phyloP scores from a whole-genome alignment of 179 eudicot genomes.

The Beta corolliflora region DNA sequence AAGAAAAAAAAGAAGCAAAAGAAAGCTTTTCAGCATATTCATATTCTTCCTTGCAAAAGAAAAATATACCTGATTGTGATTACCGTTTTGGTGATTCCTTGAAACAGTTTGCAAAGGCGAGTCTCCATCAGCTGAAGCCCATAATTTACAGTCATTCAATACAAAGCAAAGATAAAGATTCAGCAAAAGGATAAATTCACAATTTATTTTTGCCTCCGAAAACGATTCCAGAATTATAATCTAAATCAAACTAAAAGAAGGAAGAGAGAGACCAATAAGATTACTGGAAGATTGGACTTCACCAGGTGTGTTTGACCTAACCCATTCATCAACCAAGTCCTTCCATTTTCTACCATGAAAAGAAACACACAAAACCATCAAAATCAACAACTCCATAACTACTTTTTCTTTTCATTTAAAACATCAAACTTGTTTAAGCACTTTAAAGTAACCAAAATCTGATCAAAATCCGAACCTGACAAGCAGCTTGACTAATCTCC shows the following conservation, averaged over 20 bases:
- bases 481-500: slow-evolving; percentile 75
- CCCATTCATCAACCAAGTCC: slow-evolving; percentile 97
- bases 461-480: slow-evolving; percentile 59
- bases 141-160: slow-evolving; percentile 21
- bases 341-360: slow-evolving; percentile 78
- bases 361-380: slow-evolving; percentile 14
- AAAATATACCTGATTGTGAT: slow-evolving; percentile 61
- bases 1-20: slow-evolving; percentile 10
- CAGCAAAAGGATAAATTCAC: neutral
- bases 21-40: slow-evolving; percentile 31
- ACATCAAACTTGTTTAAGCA: slow-evolving; percentile 1
- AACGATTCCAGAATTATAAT: neutral
- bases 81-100: slow-evolving; percentile 63
- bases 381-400: slow-evolving; percentile 24
- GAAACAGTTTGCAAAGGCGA: slow-evolving; percentile 63
- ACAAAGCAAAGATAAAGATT: slow-evolving; percentile 11
- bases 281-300: slow-evolving; percentile 44
- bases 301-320: slow-evolving; percentile 57
- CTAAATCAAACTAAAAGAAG: slow-evolving; percentile 1
- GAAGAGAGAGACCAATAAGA: slow-evolving; percentile 50
- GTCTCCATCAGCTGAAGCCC: slow-evolving; percentile 71
- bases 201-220: neutral
- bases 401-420: neutral
- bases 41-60: slow-evolving; percentile 30
- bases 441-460: neutral